These are phyloP conservation scores for Fusarium goolgardi DNA, from an alignment of 2,329 filamentous ascomycete species.

Conservation along the genomic window DNA sequence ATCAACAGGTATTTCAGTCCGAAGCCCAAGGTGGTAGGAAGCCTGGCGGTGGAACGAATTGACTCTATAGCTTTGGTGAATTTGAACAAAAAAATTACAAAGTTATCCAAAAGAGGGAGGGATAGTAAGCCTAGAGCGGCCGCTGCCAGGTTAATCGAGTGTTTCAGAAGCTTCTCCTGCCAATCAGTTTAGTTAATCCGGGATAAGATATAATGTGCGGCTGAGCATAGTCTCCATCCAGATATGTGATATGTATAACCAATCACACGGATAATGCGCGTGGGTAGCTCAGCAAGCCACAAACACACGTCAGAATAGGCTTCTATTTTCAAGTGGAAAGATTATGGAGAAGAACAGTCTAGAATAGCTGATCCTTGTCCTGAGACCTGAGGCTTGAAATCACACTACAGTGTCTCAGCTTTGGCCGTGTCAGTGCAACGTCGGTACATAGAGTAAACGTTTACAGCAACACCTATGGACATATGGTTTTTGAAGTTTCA, in stretches of 20 bases:
- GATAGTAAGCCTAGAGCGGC: neutral
- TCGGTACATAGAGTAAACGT: neutral
- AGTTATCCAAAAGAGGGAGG: neutral
- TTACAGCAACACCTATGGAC: neutral
- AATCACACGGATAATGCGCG: neutral
- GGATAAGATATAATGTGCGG: neutral
- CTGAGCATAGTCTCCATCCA: neutral
- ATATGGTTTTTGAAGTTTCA: neutral
- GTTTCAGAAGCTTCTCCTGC: too few species aligned
- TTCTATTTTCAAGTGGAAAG: neutral
- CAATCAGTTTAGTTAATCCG: too few species aligned
- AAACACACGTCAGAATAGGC: neutral
- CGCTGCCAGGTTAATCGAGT: too few species aligned
- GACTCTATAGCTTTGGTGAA: accelerated
- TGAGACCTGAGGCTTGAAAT: neutral
- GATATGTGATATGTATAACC: neutral
- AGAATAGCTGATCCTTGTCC: neutral
- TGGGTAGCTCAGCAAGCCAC: neutral
- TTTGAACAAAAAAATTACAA: neutral
- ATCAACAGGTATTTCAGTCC: neutral
- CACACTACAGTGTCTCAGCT: neutral
- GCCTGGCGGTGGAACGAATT: neutral
- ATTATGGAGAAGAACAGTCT: neutral
- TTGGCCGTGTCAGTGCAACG: neutral
- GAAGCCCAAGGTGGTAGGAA: too few species aligned